phyloP scores from a whole-genome alignment of 345 rosid genomes.

The Balakata baccata region DNA sequence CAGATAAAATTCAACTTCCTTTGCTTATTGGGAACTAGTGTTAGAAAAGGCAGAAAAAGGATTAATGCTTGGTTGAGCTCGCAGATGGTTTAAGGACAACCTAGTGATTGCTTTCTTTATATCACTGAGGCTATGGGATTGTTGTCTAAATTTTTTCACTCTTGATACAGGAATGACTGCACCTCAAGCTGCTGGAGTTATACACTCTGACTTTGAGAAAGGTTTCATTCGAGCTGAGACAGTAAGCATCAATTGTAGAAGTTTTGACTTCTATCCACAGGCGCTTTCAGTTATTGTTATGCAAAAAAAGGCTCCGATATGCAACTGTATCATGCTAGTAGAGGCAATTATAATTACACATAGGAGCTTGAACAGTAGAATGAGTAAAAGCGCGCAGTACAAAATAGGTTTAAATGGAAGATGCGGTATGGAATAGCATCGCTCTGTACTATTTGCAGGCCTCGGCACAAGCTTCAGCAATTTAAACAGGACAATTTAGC shows the following conservation, averaged over 20 bases:
- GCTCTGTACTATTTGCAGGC: neutral
- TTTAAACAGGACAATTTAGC: neutral
- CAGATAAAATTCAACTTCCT: neutral
- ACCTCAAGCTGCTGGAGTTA: constrained; percentile 98
- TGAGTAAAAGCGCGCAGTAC: neutral
- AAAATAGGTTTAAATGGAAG: neutral
- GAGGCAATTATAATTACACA: neutral
- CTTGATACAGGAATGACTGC: constrained; percentile 87
- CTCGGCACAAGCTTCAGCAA: neutral
- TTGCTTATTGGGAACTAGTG: neutral
- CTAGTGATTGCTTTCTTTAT: neutral
- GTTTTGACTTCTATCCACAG: neutral
- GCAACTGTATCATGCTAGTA: neutral
- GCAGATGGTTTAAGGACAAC: neutral
- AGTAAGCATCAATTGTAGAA: constrained; percentile 39
- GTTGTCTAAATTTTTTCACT: constrained; percentile 7
- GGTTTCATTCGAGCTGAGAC: constrained; percentile 99
- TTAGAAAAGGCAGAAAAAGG: neutral
- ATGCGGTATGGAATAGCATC: neutral
- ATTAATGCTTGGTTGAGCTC: neutral
- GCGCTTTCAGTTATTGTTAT: neutral
- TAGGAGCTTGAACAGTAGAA: neutral
- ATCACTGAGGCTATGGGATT: constrained; percentile 3
- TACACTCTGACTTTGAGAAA: constrained; percentile 96
- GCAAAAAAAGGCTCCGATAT: neutral